Evolutionary conservation across 73 alveolate species (phyloP).

Genomic region (Paraurostyla sp.): DNA sequence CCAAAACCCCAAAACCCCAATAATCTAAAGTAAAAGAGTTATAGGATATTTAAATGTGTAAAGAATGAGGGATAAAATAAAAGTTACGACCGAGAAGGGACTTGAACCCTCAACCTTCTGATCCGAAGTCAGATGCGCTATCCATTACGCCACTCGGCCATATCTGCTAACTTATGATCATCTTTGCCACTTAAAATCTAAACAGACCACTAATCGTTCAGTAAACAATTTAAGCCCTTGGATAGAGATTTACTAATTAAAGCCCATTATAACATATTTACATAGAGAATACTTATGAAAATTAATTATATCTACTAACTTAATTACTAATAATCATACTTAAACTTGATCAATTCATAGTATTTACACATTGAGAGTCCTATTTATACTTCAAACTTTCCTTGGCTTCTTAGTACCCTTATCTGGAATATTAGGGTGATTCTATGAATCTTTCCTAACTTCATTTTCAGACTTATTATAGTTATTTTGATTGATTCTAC

Average conservation of each 20-base stretch:
- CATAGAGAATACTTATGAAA: too few relatives aligned
- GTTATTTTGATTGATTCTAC: too few relatives aligned
- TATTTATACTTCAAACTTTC: too few relatives aligned
- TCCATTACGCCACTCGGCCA: slow-evolving; percentile 82
- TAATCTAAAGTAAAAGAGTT: neutral
- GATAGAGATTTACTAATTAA: too few relatives aligned
- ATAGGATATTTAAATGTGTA: neutral
- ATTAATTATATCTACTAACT: too few relatives aligned
- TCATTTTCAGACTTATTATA: too few relatives aligned
- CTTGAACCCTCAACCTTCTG: slow-evolving; percentile 84
- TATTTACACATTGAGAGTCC: too few relatives aligned
- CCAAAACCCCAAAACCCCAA: slow-evolving; percentile 31
- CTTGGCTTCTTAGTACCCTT: too few relatives aligned
- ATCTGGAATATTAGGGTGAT: too few relatives aligned
- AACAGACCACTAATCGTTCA: neutral
- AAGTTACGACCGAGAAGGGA: slow-evolving; percentile 73
- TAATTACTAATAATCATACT: too few relatives aligned
- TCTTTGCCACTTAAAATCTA: slow-evolving; percentile 22
- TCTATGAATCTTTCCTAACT: too few relatives aligned
- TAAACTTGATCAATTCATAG: too few relatives aligned
- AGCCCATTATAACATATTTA: neutral
- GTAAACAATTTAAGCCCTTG: neutral
- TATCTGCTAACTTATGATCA: neutral
- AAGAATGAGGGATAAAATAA: slow-evolving; percentile 13
- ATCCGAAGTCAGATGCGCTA: slow-evolving; percentile 84